Evolutionary conservation across 768 basidiomycete genomes (phyloP).

Genomic region (Phylloporus arenicola): DNA sequence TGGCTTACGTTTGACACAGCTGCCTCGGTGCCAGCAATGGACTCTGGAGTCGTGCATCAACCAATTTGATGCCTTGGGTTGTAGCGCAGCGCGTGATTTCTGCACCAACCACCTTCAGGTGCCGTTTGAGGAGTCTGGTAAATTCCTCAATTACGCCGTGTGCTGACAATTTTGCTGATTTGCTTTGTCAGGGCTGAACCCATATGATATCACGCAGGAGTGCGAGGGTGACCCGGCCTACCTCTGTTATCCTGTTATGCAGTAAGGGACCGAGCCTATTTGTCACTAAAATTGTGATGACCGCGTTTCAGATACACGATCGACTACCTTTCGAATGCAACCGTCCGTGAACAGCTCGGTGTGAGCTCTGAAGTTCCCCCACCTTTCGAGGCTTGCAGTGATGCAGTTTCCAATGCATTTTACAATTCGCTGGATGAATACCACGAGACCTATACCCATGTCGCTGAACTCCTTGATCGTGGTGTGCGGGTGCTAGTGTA

Average conservation of each 20-base stretch:
- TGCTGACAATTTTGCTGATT: too few relatives aligned
- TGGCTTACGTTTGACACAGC: conserved; percentile 31
- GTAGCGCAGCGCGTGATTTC: conserved; percentile 37
- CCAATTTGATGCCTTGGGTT: conserved; percentile 60
- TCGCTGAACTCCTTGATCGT: conserved; percentile 61
- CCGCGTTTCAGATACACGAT: conserved; percentile 42
- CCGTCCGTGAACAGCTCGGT: conserved; percentile 25
- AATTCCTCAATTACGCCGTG: too few relatives aligned
- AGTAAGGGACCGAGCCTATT: conserved; percentile 20
- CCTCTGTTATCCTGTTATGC: conserved; percentile 57
- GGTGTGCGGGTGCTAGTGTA: conserved; percentile 70
- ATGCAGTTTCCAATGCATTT: conserved; percentile 47
- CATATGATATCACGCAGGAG: conserved; percentile 63
- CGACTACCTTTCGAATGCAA: conserved; percentile 50
- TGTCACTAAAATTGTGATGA: background rate
- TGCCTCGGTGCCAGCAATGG: conserved; percentile 64
- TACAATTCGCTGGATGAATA: conserved; percentile 35
- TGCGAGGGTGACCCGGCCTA: conserved; percentile 49
- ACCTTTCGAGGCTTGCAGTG: too few relatives aligned
- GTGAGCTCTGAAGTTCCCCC: too few relatives aligned
- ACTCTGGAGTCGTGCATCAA: conserved; percentile 58
- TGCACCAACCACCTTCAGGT: too few relatives aligned
- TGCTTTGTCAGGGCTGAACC: conserved; percentile 38
- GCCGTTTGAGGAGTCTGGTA: too few relatives aligned
- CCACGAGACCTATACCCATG: conserved; percentile 30